Evolutionary conservation across 768 basidiomycete genomes (phyloP).

Genomic region (Boletellus ananiceps): DNA sequence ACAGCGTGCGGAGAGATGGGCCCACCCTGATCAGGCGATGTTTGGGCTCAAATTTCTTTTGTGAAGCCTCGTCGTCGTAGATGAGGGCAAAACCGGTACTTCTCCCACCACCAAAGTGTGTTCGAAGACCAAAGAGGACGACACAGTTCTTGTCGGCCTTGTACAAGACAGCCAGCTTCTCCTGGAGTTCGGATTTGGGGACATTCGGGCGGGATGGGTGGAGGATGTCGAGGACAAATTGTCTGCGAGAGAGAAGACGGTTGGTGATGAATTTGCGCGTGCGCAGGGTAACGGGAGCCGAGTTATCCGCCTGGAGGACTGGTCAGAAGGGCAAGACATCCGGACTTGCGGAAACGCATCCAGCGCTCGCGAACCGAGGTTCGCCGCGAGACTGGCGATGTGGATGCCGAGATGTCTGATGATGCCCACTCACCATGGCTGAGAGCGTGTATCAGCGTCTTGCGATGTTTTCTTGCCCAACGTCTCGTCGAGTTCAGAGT

Average conservation of each 20-base stretch:
- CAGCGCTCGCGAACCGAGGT: constrained; percentile 14
- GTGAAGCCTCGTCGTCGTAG: constrained; percentile 92
- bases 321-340: constrained; percentile 25
- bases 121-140: constrained; percentile 90
- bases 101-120: constrained; percentile 96
- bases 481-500: constrained; percentile 24
- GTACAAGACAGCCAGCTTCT: constrained; percentile 90
- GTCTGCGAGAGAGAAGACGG: constrained; percentile 91
- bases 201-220: constrained; percentile 96
- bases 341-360: constrained; percentile 20
- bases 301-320: constrained; percentile 59
- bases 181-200: constrained; percentile 84
- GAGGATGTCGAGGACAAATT: constrained; percentile 92
- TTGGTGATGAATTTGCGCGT: constrained; percentile 99
- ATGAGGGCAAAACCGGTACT: constrained; percentile 97
- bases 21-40: constrained; percentile 90
- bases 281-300: constrained; percentile 89
- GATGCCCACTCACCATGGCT: constrained; percentile 35
- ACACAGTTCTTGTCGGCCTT: constrained; percentile 90
- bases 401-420: constrained; percentile 6
- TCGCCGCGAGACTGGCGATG: constrained; percentile 4
- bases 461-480: constrained; percentile 23
- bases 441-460: constrained; percentile 13
- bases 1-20: constrained; percentile 17
- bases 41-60: constrained; percentile 97